Conservation (phyloP, 371 early-diverging fungal genomes). For the Dichotomocladium elegans region DNA sequence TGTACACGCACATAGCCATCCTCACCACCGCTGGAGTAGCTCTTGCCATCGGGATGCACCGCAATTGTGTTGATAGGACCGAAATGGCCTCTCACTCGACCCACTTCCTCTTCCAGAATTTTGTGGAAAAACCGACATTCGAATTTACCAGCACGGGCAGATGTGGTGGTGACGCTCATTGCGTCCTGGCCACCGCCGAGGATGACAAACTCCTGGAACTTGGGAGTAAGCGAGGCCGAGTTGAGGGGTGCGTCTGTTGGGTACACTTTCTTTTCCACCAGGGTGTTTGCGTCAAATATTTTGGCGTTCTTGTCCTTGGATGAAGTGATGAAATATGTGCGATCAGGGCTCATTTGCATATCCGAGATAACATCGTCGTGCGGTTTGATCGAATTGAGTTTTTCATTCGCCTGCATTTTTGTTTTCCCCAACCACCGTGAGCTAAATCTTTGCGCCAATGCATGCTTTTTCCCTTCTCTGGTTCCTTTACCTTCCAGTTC, state of each 20-base stretch:
- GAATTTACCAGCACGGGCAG: constrained; percentile 95
- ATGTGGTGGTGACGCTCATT: constrained; percentile 94
- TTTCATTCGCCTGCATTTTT: constrained; percentile 57
- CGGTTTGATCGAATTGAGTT: constrained; percentile 57
- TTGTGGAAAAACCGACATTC: constrained; percentile 99
- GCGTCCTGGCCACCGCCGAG: constrained; percentile 85
- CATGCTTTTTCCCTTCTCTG: constrained; percentile 11
- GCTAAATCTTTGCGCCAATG: neutral
- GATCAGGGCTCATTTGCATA: constrained; percentile 91
- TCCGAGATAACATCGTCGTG: constrained; percentile 87
- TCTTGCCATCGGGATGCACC: constrained; percentile 92
- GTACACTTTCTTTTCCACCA: constrained; percentile 84
- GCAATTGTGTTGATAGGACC: constrained; percentile 99
- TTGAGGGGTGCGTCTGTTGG: constrained; percentile 95
- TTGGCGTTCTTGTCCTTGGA: constrained; percentile 96
- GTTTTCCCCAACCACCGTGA: neutral
- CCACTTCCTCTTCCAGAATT: constrained; percentile 95
- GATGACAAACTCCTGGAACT: constrained; percentile 72
- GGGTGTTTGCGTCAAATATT: constrained; percentile 84
- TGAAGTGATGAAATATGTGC: constrained; percentile 94
- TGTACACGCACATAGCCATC: constrained; percentile 98
- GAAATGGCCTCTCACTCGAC: constrained; percentile 98
- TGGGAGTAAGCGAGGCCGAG: constrained; percentile 91
- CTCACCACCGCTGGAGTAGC: constrained; percentile 97
- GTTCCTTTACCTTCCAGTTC: constrained; percentile 61